Conservation (phyloP, 1,139 yeast genomes). For the Trichomonascaceae sp. region DNA sequence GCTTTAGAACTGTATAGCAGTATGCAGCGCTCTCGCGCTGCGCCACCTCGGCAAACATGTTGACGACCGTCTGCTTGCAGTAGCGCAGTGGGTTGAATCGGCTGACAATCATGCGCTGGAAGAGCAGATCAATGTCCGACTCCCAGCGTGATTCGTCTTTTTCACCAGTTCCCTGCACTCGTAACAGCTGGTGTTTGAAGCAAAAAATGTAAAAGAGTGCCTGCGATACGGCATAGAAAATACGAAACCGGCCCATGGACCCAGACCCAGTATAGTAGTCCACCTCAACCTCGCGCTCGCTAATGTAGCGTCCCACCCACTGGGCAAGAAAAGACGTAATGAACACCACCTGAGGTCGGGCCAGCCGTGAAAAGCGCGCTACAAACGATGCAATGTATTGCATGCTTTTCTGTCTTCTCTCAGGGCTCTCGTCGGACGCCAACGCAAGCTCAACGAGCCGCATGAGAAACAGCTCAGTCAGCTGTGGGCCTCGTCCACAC, state of each 20-base stretch:
- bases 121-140: conserved; percentile 68
- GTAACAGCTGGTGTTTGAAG: conserved; percentile 58
- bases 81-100: conserved; percentile 87
- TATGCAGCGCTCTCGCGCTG: conserved; percentile 84
- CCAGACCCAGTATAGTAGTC: conserved; percentile 29
- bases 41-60: conserved; percentile 86
- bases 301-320: conserved; percentile 72
- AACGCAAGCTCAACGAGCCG: conserved; percentile 75
- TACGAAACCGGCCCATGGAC: conserved; percentile 46
- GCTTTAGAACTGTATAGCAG: conserved; percentile 86
- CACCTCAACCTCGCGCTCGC: conserved; percentile 74
- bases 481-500: conserved; percentile 69
- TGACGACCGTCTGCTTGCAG: conserved; percentile 87
- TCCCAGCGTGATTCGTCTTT: conserved; percentile 44
- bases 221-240: conserved; percentile 89
- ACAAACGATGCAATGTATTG: conserved; percentile 86
- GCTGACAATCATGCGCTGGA: conserved; percentile 74
- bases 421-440: conserved; percentile 49
- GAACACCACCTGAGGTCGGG: conserved; percentile 60
- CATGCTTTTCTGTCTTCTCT: conserved; percentile 73
- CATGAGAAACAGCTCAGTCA: conserved; percentile 76
- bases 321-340: conserved; percentile 67
- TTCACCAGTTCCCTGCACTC: conserved; percentile 12
- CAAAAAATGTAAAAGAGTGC: conserved; percentile 85
- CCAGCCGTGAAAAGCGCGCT: conserved; percentile 69